phyloP scores from a whole-genome alignment of 2,329 filamentous ascomycete genomes.

The Alternaria gansuensis region DNA sequence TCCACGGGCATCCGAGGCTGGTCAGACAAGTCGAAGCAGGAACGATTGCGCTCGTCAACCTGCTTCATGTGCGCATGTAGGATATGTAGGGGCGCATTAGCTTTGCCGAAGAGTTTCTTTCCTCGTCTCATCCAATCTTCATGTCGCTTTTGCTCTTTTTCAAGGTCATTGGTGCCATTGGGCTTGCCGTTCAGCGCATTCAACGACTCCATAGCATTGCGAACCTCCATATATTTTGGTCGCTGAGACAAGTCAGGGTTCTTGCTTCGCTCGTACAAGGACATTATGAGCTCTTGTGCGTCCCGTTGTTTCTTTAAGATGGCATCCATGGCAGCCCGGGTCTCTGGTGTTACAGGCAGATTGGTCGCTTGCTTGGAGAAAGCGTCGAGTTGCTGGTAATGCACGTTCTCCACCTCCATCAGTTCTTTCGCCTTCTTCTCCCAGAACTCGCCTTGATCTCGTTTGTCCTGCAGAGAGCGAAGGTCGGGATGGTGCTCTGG shows the following conservation, averaged over 20 bases:
- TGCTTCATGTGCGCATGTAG: constrained; percentile 93
- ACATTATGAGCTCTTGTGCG: constrained; percentile 86
- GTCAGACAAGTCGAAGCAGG: constrained; percentile 91
- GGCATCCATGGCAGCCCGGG: constrained; percentile 82
- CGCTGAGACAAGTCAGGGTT: constrained; percentile 78
- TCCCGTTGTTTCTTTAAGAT: constrained; percentile 96
- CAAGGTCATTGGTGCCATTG: constrained; percentile 86
- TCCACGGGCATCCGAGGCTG: constrained; percentile 90
- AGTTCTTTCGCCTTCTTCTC: constrained; percentile 92
- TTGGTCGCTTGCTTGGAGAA: constrained; percentile 82
- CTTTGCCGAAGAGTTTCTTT: constrained; percentile 97
- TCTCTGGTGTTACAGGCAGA: constrained; percentile 83
- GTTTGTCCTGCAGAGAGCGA: constrained; percentile 77
- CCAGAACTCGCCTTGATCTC: constrained; percentile 82
- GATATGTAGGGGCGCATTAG: constrained; percentile 95
- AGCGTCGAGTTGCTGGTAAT: constrained; percentile 94
- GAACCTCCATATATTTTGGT: constrained; percentile 88
- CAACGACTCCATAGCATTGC: constrained; percentile 85
- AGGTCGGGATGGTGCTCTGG: constrained; percentile 82
- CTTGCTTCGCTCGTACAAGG: constrained; percentile 79
- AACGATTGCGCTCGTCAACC: constrained; percentile 85
- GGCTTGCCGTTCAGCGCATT: constrained; percentile 94
- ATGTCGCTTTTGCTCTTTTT: constrained; percentile 91
- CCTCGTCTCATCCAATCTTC: constrained; percentile 99
- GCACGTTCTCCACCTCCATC: constrained; percentile 88